These are phyloP conservation scores for Stentor coeruleus DNA, from an alignment of 73 alveolate species.

Conservation along the genomic window DNA sequence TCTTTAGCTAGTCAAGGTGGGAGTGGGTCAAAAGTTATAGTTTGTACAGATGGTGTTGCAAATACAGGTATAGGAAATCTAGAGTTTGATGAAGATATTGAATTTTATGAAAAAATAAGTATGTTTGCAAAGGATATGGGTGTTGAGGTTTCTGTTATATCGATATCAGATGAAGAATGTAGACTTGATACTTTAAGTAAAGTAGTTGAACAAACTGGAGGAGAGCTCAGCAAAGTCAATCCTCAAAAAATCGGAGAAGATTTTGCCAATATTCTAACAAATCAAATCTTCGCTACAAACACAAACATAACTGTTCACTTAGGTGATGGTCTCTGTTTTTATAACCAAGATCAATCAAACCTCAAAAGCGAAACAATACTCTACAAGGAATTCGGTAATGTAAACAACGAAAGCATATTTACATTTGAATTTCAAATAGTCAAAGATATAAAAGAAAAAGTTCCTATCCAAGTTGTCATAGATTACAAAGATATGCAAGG, in stretches of 20 bases:
- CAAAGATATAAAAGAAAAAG: too few species aligned
- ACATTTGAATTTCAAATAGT: too few species aligned
- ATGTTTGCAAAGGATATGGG: constrained; percentile 72
- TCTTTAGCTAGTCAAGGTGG: constrained; percentile 67
- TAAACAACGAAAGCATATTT: too few species aligned
- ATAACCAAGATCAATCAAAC: too few species aligned
- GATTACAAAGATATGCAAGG: too few species aligned
- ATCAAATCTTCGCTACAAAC: constrained; percentile 73
- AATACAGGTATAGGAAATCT: constrained; percentile 87
- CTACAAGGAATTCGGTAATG: too few species aligned
- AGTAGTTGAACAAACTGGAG: constrained; percentile 81
- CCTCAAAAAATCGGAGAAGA: constrained; percentile 73
- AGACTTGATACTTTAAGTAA: constrained; percentile 64
- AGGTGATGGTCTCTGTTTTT: too few species aligned
- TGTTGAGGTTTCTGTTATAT: constrained; percentile 60
- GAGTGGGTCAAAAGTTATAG: constrained; percentile 81
- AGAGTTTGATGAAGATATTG: constrained; percentile 35
- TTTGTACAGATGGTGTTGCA: constrained; percentile 96
- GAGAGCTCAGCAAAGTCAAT: constrained; percentile 75
- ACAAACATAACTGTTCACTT: too few species aligned
- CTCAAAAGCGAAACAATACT: too few species aligned
- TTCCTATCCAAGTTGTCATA: too few species aligned
- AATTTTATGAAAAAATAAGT: constrained; percentile 75
- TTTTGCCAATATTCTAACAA: constrained; percentile 68
- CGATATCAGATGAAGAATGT: constrained; percentile 89